Base-by-base conservation (phyloP, 305 asterid species). In the Plantago coronopus region DNA sequence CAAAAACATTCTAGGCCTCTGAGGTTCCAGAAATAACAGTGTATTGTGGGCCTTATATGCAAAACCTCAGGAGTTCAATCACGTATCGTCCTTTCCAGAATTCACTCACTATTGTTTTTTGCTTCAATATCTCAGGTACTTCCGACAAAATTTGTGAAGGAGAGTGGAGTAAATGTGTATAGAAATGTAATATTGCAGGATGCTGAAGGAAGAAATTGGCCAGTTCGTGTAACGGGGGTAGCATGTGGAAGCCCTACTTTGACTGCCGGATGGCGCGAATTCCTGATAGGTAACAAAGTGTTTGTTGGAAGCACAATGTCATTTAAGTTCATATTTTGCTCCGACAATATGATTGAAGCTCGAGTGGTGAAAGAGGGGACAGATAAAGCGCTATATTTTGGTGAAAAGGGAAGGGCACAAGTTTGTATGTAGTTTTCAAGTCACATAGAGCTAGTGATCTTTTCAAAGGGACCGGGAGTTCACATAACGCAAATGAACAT, bases 241-340 rank as follows among this genome's bases (percentile, higher is more conserved):
- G 6, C 38, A 13, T 5, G 19, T 34, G 45, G 17, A 19, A 29
- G 15, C 2, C 31, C 0, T 29, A 14, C 42, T 55, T 10, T 55
- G 22, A 55, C 25, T 16, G 21, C 43, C 17, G 67, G 67, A 18
- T 63, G 59, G 60, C 1, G 10, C 0, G 29, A 51, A 7, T 63
- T 63, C n/a, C 45, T 54, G 31, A 22, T 25, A 38, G 60, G 43
- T 23, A 63, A 63, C 45, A 23, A 27, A 9, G 57, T 63, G n/a
- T 38, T 14, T 29, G 34, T 22, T 38, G 60, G 67, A 5, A 38
- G 44, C 29, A 15, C 12, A 5, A 49, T 54, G 27, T 63, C 20
- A 19, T 51, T 63, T 17, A 55, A 63, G 51, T 63, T 40, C 40
- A 27, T 51, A n/a, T 16, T 25, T 40, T 12, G 43, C 23, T 55